Base-by-base conservation (phyloP, 2,329 filamentous ascomycete genomes). In the Piedraia hortae region DNA sequence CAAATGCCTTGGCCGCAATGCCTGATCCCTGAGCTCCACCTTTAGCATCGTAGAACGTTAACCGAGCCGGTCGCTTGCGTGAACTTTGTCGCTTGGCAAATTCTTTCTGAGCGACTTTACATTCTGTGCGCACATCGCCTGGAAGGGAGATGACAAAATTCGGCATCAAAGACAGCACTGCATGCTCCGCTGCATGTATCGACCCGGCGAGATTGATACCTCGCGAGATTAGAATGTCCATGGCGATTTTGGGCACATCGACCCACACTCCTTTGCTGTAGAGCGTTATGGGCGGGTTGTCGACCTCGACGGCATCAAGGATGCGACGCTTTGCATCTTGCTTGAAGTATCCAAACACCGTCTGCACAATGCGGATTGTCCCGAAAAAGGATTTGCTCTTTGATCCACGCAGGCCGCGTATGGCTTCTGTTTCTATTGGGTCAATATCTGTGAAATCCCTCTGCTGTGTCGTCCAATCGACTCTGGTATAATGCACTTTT, bases 321-420 rank as follows among this genome's bases (percentile, higher is more conserved):
- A 93, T 74, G 2, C 75, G 65, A 2, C 71, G 62, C 33, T 65
- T 69, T 39, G 69, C 71, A 45, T 93, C 80, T n/a, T 91, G 53
- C 42, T 93, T 93, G 58, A 91, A 93, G 51, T 85, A 97, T 2
- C 85, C 85, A 42, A 88, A 93, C 2, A 97, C 78, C 14, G 74
- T 69, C 32, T 82, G 71, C 31, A 70, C 63, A 36, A 93, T 80
- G 35, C 71, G 69, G 40, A 97, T 82, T 0, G 62, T 53, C 16
- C 85, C 85, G 39, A 75, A 80, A 46, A 75, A 93, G 1, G 80
- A 82, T 28, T 64, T 59, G 0, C 59, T 71, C 3, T 53, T 45
- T 0, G 64, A 69, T 32, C 47, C 42, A 0, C 54, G 51, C 16
- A 91, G 73, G 10, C 56, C 59, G 5, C 77, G 67, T 30, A 89